Evolutionary conservation across 257 asterid genomes (phyloP).

Genomic region (Plantago elongata): DNA sequence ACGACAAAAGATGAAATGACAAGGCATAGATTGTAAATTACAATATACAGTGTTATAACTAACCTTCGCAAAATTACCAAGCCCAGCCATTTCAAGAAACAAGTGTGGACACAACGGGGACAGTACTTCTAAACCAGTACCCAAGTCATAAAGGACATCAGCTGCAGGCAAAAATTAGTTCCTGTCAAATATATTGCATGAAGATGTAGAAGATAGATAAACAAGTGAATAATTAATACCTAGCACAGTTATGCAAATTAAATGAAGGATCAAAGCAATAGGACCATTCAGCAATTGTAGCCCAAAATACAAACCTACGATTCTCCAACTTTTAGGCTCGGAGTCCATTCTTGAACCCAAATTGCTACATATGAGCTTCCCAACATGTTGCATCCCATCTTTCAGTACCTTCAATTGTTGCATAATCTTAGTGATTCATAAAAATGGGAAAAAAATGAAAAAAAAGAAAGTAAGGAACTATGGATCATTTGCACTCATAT

Average conservation of each 20-base stretch:
- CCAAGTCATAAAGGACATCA: constrained; percentile 92
- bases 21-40: background rate
- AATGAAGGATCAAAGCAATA: constrained; percentile 10
- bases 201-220: constrained; percentile 9
- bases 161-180: constrained; percentile 50
- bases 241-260: background rate
- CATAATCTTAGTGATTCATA: constrained; percentile 11
- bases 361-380: constrained; percentile 90
- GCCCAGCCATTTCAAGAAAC: constrained; percentile 98
- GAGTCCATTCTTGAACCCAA: constrained; percentile 99
- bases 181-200: constrained; percentile 19
- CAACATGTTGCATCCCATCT: constrained; percentile 98
- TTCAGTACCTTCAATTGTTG: constrained; percentile 58
- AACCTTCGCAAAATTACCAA: constrained; percentile 96
- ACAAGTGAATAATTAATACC: constrained; percentile 10
- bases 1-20: constrained; percentile 10
- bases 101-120: constrained; percentile 96
- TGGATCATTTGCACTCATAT: constrained; percentile 2
- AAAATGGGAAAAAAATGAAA: too few relatives aligned
- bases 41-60: constrained; percentile 17
- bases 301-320: constrained; percentile 54
- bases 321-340: constrained; percentile 94
- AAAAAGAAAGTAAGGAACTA: background rate
- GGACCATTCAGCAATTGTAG: constrained; percentile 1
- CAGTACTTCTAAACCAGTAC: constrained; percentile 86